Evolutionary conservation across 1,284 basidiomycete species (phyloP).

Genomic region (Takashimella koratensis): DNA sequence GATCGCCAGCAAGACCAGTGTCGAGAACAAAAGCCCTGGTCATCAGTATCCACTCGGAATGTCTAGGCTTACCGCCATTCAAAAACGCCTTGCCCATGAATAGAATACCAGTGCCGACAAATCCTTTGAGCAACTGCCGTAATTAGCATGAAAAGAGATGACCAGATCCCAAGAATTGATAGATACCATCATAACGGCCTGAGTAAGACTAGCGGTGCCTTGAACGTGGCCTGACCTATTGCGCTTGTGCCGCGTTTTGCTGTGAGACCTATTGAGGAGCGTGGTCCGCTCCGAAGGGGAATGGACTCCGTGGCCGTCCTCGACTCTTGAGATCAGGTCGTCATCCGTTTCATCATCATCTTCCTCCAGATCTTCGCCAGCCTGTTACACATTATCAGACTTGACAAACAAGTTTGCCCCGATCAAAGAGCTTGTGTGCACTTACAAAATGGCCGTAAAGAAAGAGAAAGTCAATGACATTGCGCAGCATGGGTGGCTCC

Average conservation of each 20-base stretch:
- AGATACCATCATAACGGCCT: slow-evolving; percentile 92
- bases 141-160: background rate
- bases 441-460: slow-evolving; percentile 91
- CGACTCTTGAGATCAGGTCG: slow-evolving; percentile 13
- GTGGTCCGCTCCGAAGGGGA: slow-evolving; percentile 10
- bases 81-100: slow-evolving; percentile 97
- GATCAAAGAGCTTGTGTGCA: slow-evolving; percentile 23
- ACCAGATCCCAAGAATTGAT: too few species aligned
- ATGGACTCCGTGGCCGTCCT: slow-evolving; percentile 2
- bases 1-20: slow-evolving; percentile 71
- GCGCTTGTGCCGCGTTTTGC: slow-evolving; percentile 55
- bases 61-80: slow-evolving; percentile 63
- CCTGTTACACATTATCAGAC: slow-evolving; percentile 53
- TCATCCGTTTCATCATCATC: slow-evolving; percentile 54
- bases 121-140: slow-evolving; percentile 78
- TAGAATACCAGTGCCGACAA: slow-evolving; percentile 92
- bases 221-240: slow-evolving; percentile 56
- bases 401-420: fast-evolving
- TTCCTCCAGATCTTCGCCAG: slow-evolving; percentile 91
- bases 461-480: slow-evolving; percentile 88
- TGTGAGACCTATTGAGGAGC: slow-evolving; percentile 14
- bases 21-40: slow-evolving; percentile 76
- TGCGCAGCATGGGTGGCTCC: slow-evolving; percentile 65
- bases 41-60: background rate
- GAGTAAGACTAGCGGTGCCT: slow-evolving; percentile 80